These are phyloP conservation scores for Saccharomycopsis sp. DNA, from an alignment of 805 yeast species.

Conservation along the genomic window DNA sequence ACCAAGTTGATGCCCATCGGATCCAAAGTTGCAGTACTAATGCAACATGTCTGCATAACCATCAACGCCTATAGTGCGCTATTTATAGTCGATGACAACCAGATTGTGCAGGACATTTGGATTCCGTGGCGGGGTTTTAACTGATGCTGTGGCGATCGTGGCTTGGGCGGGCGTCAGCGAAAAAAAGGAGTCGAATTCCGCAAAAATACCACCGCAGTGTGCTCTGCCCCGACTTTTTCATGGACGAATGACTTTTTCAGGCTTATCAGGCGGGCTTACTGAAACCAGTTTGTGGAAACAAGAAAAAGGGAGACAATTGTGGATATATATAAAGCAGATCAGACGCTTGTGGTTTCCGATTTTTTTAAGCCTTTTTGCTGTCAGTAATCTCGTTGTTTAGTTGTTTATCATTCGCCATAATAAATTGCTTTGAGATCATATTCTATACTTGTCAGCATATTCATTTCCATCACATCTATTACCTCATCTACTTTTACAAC, in stretches of 20 bases:
- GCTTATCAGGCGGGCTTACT: neutral
- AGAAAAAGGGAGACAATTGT: neutral
- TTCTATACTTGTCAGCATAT: neutral
- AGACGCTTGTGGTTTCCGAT: neutral
- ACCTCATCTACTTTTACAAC: neutral
- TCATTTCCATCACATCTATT: neutral
- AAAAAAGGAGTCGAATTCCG: neutral
- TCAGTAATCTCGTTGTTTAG: too few species aligned
- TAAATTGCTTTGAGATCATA: too few species aligned
- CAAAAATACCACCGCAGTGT: neutral
- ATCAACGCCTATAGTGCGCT: conserved; percentile 49
- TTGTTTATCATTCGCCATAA: neutral
- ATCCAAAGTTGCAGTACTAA: conserved; percentile 46
- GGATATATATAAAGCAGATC: neutral
- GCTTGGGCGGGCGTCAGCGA: neutral
- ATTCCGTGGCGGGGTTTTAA: conserved; percentile 48
- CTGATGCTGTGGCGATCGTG: neutral
- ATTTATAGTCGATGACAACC: conserved; percentile 46
- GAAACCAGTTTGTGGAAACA: neutral
- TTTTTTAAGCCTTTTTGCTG: neutral
- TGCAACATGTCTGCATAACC: conserved; percentile 71
- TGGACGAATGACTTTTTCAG: neutral
- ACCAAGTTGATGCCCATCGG: conserved; percentile 45
- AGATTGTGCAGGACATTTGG: conserved; percentile 55
- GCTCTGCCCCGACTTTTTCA: neutral